Evolutionary conservation across 371 early-diverging fungal species (phyloP), one percentile per base, ranked within the genome.

Genomic region (Apophysomyces trapeziformis): DNA sequence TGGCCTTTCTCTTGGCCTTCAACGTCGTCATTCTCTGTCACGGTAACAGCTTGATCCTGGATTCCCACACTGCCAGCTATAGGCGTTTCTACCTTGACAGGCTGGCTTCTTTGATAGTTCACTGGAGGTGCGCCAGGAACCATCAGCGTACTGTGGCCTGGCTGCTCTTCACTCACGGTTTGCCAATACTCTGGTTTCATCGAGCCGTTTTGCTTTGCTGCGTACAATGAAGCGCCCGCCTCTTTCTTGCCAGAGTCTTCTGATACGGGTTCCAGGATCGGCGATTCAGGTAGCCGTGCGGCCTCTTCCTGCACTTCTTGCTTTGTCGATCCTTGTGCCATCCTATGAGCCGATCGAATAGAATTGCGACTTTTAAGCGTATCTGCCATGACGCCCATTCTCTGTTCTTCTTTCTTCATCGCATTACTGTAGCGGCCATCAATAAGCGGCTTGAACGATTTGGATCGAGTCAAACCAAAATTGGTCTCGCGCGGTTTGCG

Each of bases 401-500:
- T 41, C 32, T 61, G 21, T 2, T 21, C 45, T 21, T 61, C 61
- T 5, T 21, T n/a, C 21, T 50, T 50, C 54, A 50, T 50, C 6
- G 54, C 54, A 11, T n/a, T 50, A 36, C 58, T 58, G 18, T 58
- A 58, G 37, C 37, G 58, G 13, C 58, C 58, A 58, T 58, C 39
- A 7, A 58, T 58, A 8, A 58, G 18, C 7, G 58, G 58, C 14
- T 39, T 37, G 18, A 58, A 39, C n/a, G 38, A 38, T 12, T 58
- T 39, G 32, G 58, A 58, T 5, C 58, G 32, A 11, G 38, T 58
- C 13, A 58, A 38, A 4, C 58, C 58, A 39, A 58, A 37, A 18
- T 58, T 63, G 2, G 35, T 47, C 13, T 18, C 50, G 35, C 63
- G 63, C 7, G 77, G 74, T 56, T 74, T 77, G 44, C 74, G 71